Conservation (phyloP, 2,329 filamentous ascomycete species). For the Aureobasidium vineae region DNA sequence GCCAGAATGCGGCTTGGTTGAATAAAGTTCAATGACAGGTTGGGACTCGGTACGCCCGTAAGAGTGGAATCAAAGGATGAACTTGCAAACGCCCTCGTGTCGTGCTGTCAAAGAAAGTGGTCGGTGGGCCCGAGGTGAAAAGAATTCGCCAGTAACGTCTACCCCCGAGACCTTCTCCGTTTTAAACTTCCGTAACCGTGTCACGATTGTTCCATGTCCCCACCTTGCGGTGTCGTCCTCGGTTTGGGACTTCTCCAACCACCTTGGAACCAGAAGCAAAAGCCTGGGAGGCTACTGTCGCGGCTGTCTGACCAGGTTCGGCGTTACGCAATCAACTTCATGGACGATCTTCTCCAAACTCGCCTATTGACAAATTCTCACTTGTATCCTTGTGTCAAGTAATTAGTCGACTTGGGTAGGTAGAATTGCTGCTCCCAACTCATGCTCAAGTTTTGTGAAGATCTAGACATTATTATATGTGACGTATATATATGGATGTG, state of each 20-base stretch:
- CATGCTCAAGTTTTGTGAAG: background rate
- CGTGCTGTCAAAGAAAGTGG: constrained; percentile 17
- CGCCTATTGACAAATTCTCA: constrained; percentile 17
- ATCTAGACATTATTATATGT: constrained; percentile 11
- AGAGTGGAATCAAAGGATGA: background rate
- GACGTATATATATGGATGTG: constrained; percentile 7
- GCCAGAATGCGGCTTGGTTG: background rate
- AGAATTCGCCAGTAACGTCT: constrained; percentile 13
- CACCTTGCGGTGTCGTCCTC: background rate
- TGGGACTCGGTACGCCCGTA: constrained; percentile 21
- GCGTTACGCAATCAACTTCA: constrained; percentile 16
- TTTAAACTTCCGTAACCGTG: constrained; percentile 21
- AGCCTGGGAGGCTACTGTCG: constrained; percentile 25
- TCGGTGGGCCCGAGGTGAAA: constrained; percentile 5
- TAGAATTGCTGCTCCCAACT: background rate
- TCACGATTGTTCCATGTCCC: constrained; percentile 24
- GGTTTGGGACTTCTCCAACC: background rate
- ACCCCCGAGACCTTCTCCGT: constrained; percentile 20
- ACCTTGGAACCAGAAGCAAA: background rate
- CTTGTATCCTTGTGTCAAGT: background rate
- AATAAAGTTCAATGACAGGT: constrained; percentile 17
- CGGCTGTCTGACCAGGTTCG: constrained; percentile 9
- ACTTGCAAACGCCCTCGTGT: constrained; percentile 9
- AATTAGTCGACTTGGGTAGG: background rate
- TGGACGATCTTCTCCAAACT: background rate